phyloP scores from a whole-genome alignment of 2,329 filamentous ascomycete genomes.

The Fusarium mangiferae region DNA sequence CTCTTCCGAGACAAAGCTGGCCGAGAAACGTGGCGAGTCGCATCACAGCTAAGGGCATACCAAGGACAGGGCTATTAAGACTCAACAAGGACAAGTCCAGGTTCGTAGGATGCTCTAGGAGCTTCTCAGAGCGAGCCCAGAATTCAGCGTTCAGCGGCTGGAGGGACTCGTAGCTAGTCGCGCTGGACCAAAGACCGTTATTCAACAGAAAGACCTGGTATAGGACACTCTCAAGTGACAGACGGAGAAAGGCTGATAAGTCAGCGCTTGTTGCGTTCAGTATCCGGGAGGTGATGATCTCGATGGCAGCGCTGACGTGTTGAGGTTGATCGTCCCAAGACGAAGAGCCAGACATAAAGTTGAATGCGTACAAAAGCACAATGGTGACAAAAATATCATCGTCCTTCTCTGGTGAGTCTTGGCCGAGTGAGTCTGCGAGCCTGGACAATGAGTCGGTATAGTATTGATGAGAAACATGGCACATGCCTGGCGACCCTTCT shows the following conservation, averaged over 20 bases:
- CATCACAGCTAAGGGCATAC: background rate
- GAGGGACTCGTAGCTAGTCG: background rate
- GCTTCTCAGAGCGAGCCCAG: background rate
- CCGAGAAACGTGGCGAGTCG: background rate
- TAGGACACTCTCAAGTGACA: background rate
- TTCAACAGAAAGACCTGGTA: background rate
- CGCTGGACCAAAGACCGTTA: background rate
- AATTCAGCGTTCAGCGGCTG: background rate
- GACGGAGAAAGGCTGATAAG: background rate
- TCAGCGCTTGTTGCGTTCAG: background rate
- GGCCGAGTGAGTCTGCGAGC: background rate
- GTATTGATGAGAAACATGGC: background rate
- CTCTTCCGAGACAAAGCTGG: background rate
- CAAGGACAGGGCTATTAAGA: background rate
- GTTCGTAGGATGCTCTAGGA: background rate
- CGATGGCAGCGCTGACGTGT: background rate
- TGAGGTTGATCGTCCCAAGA: background rate
- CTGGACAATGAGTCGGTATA: background rate
- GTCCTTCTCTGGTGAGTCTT: background rate
- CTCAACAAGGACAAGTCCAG: background rate
- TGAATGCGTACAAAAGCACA: background rate
- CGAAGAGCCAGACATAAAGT: background rate
- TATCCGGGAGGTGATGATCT: background rate
- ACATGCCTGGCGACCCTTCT: background rate
- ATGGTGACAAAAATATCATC: background rate